phyloP scores from a whole-genome alignment of 2,329 filamentous ascomycete genomes.

The Nakataea oryzae region DNA sequence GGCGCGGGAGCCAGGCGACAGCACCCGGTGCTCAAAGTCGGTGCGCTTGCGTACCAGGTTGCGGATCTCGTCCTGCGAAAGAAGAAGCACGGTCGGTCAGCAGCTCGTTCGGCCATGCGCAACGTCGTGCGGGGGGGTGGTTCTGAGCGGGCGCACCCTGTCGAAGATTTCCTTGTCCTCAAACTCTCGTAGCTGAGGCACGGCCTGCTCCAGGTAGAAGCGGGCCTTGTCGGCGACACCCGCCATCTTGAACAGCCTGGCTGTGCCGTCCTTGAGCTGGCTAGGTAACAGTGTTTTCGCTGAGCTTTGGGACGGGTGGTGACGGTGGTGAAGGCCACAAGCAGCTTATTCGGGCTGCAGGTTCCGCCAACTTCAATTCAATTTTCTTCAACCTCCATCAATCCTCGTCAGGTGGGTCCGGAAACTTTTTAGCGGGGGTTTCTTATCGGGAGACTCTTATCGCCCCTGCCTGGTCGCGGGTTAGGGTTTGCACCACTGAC shows the following conservation, averaged over 20 bases:
- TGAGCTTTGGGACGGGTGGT: background rate
- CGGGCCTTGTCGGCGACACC: constrained; percentile 86
- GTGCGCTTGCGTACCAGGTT: constrained; percentile 84
- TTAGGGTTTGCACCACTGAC: background rate
- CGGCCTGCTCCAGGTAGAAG: constrained; percentile 85
- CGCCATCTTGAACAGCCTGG: constrained; percentile 45
- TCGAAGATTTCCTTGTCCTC: constrained; percentile 87
- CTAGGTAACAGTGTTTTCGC: background rate
- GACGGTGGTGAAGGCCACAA: background rate
- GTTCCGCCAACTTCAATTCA: too few relatives aligned
- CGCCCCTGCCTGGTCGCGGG: too few relatives aligned
- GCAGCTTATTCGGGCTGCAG: background rate
- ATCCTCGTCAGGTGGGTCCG: background rate
- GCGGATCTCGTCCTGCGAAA: constrained; percentile 68
- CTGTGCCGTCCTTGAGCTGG: background rate
- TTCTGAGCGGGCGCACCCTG: constrained; percentile 40
- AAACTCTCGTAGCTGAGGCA: constrained; percentile 86
- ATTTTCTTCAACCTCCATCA: background rate
- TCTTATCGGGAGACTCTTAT: background rate
- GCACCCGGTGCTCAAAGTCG: constrained; percentile 84
- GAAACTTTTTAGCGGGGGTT: background rate
- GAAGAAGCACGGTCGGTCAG: background rate
- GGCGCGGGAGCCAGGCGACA: constrained; percentile 67
- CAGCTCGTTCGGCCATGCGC: background rate
- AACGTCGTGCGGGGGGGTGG: constrained; percentile 5